Evolutionary conservation across 371 early-diverging fungal genomes (phyloP), one percentile per base, ranked within the genome.

Genomic region (Haplosporangium sp.): DNA sequence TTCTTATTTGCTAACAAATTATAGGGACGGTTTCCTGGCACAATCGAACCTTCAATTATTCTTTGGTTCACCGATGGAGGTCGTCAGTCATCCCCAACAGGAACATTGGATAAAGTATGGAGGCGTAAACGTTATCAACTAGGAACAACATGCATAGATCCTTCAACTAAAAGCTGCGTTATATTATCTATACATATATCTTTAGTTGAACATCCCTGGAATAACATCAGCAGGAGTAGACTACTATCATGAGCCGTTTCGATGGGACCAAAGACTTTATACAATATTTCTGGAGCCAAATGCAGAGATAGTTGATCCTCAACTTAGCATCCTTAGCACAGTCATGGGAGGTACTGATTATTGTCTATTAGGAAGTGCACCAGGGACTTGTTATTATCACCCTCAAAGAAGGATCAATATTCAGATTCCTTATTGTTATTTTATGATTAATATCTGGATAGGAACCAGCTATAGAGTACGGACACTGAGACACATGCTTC

Each of bases 41-140:
- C 86, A 5, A 79, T 82, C 56, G 93, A 94, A 63, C 83, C 90
- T 0, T 86, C 88, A 15, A 74, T 87, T n/a, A 88, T 94, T 3
- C 71, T 92, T 53, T 94, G 93, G 94, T 88, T 94, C 64, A 94
- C 93, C 0, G 92, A 94, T 65, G 92, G 88, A 0, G 85, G 84
- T 48, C 74, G 83, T 63, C 87, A 85, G 44, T 77, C 87, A 15
- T 82, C 85, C 2, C 55, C 83, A 10, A 42, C 39, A 34, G 84
- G 86, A 0, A 62, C 84, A 4, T 74, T 83, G 50, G 85, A 86
- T 55, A 83, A 85, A 85, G 79, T 78, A 78, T 7, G 67, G 9
- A n/a, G 52, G 20, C 9, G 3, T n/a, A 5, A 17, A 11, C 39
- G 10, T 57, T 17, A 35, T 20, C 37, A 35, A 27, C 27, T 27